A percentile compares a stretch with the other conserved stretches of the same genome.
Conservation (phyloP, 495 filamentous ascomycete species). For the Cercophora sp. region DNA sequence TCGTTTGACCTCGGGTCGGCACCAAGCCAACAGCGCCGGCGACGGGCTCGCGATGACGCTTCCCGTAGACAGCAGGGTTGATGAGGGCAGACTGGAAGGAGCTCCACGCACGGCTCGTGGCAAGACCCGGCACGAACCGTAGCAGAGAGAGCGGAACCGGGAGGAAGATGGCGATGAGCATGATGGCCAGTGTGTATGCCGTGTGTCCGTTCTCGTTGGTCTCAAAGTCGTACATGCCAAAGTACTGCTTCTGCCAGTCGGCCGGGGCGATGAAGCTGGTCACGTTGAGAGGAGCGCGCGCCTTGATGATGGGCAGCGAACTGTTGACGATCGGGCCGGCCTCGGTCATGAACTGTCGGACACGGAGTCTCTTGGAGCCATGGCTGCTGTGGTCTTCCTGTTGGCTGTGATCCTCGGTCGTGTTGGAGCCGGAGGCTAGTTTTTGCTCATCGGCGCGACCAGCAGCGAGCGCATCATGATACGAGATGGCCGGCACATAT, state of each 20-base stretch:
- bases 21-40: constrained; percentile 17
- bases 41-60: constrained; percentile 16
- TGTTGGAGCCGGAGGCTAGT: not conserved
- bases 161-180: constrained; percentile 17
- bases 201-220: constrained; percentile 18
- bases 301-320: constrained; percentile 15
- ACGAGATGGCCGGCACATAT: constrained; percentile 10
- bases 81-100: constrained; percentile 18
- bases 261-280: constrained; percentile 18
- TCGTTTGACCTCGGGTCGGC: constrained; percentile 32
- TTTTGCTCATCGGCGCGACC: constrained; percentile 7
- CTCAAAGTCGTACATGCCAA: constrained; percentile 19
- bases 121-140: constrained; percentile 10
- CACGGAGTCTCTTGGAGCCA: too few relatives aligned
- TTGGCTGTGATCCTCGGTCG: constrained; percentile 1
- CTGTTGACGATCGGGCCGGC: constrained; percentile 14
- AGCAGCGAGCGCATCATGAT: constrained; percentile 11
- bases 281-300: constrained; percentile 10
- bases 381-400: constrained; percentile 3
- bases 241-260: constrained; percentile 22
- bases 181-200: constrained; percentile 12
- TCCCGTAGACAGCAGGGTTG: constrained; percentile 25
- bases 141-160: constrained; percentile 16
- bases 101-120: not conserved
- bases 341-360: too few relatives aligned